These are phyloP conservation scores for Periconia digitata DNA, from an alignment of 2,329 filamentous ascomycete genomes.

Conservation along the genomic window DNA sequence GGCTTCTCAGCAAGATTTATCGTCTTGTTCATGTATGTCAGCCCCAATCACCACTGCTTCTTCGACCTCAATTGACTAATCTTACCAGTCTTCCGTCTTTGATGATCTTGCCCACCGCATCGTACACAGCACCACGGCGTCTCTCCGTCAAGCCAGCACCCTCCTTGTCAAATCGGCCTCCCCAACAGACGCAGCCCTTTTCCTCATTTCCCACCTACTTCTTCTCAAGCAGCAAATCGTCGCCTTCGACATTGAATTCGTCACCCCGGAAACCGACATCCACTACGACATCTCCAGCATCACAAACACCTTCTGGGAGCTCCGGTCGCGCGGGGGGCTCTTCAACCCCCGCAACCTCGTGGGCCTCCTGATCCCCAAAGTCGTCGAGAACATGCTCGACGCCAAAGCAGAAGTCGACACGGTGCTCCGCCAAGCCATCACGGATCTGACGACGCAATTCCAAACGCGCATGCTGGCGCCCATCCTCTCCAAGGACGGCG, in stretches of 20 bases:
- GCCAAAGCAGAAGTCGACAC: constrained; percentile 69
- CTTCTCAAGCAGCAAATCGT: constrained; percentile 95
- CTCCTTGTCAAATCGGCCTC: constrained; percentile 67
- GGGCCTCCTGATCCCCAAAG: constrained; percentile 63
- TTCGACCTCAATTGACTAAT: constrained; percentile 4
- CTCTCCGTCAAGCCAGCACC: constrained; percentile 74
- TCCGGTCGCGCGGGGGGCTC: constrained; percentile 64
- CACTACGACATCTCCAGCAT: constrained; percentile 68
- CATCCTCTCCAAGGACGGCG: constrained; percentile 32
- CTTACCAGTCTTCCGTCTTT: constrained; percentile 62
- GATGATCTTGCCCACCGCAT: constrained; percentile 77
- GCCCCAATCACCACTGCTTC: background rate
- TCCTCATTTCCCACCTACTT: constrained; percentile 91
- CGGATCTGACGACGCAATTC: constrained; percentile 64
- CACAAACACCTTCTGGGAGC: constrained; percentile 67
- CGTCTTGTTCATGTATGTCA: constrained; percentile 64
- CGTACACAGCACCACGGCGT: constrained; percentile 84
- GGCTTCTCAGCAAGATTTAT: constrained; percentile 69
- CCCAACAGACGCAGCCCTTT: constrained; percentile 78
- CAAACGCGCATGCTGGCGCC: constrained; percentile 59
- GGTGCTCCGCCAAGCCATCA: constrained; percentile 63
- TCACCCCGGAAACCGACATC: constrained; percentile 60
- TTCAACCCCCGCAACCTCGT: constrained; percentile 67
- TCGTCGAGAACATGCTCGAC: constrained; percentile 72
- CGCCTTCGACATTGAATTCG: constrained; percentile 87